A percentile compares a stretch with the other conserved stretches of the same genome.
Conservation (phyloP, 208 protist genomes). For the Phytomonas francai region DNA sequence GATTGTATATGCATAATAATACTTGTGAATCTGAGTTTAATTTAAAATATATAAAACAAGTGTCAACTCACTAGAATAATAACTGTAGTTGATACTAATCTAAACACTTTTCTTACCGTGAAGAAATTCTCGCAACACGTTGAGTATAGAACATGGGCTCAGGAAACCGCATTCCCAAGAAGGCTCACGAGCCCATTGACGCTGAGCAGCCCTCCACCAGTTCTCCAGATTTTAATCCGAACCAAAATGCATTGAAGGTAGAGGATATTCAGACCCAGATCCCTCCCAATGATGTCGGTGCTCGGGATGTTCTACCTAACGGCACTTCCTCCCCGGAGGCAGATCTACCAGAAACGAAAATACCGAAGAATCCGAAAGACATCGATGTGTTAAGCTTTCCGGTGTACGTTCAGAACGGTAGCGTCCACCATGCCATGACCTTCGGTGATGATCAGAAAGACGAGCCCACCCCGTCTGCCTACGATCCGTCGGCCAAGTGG, state of each 20-base stretch:
- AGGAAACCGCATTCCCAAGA: background rate
- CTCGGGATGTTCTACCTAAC: background rate
- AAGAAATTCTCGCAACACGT: background rate
- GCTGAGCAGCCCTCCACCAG: background rate
- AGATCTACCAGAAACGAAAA: background rate
- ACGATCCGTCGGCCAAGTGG: constrained; percentile 57
- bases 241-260: background rate
- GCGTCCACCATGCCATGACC: constrained; percentile 20
- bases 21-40: background rate
- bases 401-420: background rate
- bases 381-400: background rate
- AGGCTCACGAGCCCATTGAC: background rate
- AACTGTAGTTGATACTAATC: background rate
- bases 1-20: background rate
- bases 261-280: background rate
- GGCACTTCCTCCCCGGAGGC: background rate
- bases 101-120: background rate
- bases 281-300: background rate
- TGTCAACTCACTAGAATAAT: background rate
- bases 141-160: background rate
- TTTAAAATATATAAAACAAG: background rate
- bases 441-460: constrained; percentile 53
- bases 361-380: background rate
- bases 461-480: constrained; percentile 43
- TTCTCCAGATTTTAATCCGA: background rate